Base-by-base conservation (phyloP, 306 rosid genomes). In the Dryas octopetala region DNA sequence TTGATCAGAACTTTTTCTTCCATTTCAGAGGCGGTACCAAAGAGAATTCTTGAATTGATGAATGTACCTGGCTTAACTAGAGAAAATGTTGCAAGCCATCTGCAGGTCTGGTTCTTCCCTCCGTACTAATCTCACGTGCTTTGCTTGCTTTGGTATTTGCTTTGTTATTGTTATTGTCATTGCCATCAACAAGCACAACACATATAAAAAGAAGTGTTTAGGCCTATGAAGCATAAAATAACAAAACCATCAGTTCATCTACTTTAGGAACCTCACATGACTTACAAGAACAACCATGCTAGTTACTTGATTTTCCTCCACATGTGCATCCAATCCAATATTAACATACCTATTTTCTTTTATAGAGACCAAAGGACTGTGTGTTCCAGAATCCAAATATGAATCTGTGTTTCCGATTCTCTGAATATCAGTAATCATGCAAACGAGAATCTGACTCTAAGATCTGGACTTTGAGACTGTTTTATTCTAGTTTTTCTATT, bases 11-110 rank as follows among this genome's bases (percentile, higher is more conserved):
- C 9, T 40, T 76, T 52, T 67, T 73, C 17, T 69, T 81, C 40
- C 66, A 32, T 81, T 74, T 80, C 89, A 92, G 96, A 84, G 76
- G 96, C 93, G 60, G 90, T 85, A 67, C 97, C 97, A 40, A 90
- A 82, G 81, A 84, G 79, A 81, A 90, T 90, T 74, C 90, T 89
- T 16, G 87, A 84, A 72, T 41, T 76, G 77, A 91, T 91, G 96
- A 82, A 88, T 62, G 83, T 75, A n/a, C 86, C 91, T 49, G 84
- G 76, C 58, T 79, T 90, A 76, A 85, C 90, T 52, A 85, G 96
- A 82, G 91, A 80, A 63, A 84, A 88, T 57, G 87, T 92, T 23
- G 96, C 96, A 1, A 92, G 97, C 68, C 96, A 92, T 76, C 57
- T 92, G 71, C 96, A 89, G 97, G 97, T 88, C 51, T 47, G 64